phyloP scores from a whole-genome alignment of 805 yeast genomes.

The Candida cerambycidarum region DNA sequence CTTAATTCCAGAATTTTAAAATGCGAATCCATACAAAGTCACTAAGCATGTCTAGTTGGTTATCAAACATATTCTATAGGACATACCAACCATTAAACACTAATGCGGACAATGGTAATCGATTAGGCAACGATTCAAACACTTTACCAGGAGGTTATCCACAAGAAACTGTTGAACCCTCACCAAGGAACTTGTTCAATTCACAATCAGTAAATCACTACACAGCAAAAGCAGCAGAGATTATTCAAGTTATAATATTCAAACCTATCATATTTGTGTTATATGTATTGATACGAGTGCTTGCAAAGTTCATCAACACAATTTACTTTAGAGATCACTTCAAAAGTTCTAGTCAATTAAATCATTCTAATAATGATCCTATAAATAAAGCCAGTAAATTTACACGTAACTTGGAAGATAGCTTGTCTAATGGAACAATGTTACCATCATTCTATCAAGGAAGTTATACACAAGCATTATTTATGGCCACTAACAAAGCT shows the following conservation, averaged over 20 bases:
- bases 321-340: slow-evolving; percentile 25
- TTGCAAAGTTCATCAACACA: slow-evolving; percentile 23
- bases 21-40: slow-evolving; percentile 5
- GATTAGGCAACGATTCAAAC: background rate
- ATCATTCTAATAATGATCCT: slow-evolving; percentile 42
- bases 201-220: slow-evolving; percentile 17
- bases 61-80: slow-evolving; percentile 11
- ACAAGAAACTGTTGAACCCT: slow-evolving; percentile 13
- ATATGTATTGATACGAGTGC: slow-evolving; percentile 21
- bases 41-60: slow-evolving; percentile 13
- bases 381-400: slow-evolving; percentile 53
- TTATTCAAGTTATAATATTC: slow-evolving; percentile 17
- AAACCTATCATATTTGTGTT: slow-evolving; percentile 27
- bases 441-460: slow-evolving; percentile 60
- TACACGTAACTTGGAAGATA: slow-evolving; percentile 51
- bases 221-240: slow-evolving; percentile 6
- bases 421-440: slow-evolving; percentile 13
- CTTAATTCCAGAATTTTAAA: background rate
- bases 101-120: background rate
- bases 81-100: slow-evolving; percentile 12
- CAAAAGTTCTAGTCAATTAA: slow-evolving; percentile 8
- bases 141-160: slow-evolving; percentile 25
- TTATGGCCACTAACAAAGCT: slow-evolving; percentile 64
- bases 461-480: slow-evolving; percentile 78
- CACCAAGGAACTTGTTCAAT: slow-evolving; percentile 17